Evolutionary conservation across 495 filamentous ascomycete genomes (phyloP), one percentile per base, ranked within the genome.

Genomic region (Aspergillus kassunensis): DNA sequence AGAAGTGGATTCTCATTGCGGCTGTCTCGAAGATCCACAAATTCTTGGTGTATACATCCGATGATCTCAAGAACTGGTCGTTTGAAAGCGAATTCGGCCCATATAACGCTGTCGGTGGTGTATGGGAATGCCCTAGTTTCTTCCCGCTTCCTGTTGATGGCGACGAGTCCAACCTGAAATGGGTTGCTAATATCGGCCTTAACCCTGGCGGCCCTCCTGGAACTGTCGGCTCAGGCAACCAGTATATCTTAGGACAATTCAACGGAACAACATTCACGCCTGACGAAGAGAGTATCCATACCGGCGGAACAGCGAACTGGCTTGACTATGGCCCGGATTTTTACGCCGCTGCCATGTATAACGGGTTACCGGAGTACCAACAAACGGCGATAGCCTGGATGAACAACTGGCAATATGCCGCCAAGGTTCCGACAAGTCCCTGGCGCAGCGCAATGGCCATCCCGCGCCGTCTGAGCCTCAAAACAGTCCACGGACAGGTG

Each of bases 111-210:
- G 60, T 80, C n/a, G 80, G 78, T 1, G 70, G 81, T 2, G 77
- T 79, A 31, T 83, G 80, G 68, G 81, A 85, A 57, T 81, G 79
- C 40, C 80, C 80, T 16, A 79, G 75, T 46, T 55, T 85, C 31
- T 71, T 75, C 37, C 58, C 65, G 0, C 49, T 75, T 4, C 44
- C 57, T 2, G 31, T 69, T 1, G 60, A 73, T 24, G 68, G 43
- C 2, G 52, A 65, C 18, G 53, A 65, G 19, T 52, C 51, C 8
- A 61, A 64, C 6, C 35, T 54, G 6, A 75, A 80, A 67, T 83
- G 67, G 55, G 63, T 83, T 20, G 43, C 81, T 8, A 52, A 63
- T 7, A 60, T 82, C 34, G 77, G 75, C 12, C 68, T 83, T 49
- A 81, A 84, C 53, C 78, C 79, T 12, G 81, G 79, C 8, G 80